Evolutionary conservation across 2,329 filamentous ascomycete genomes (phyloP).

Genomic region (Fusarium decemcellulare): DNA sequence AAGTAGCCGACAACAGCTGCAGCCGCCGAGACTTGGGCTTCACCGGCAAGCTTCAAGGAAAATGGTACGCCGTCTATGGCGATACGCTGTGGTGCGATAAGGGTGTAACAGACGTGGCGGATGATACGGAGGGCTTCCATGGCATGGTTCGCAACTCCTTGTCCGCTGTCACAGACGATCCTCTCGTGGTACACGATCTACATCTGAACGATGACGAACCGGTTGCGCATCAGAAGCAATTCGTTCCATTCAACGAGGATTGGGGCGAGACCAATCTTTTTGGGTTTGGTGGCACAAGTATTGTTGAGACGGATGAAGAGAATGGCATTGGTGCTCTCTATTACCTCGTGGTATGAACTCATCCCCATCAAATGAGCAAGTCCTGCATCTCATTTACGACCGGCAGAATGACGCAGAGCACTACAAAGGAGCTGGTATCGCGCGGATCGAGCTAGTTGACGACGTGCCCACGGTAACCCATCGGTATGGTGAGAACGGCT

Average conservation of each 20-base stretch:
- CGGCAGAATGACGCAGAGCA: slow-evolving; percentile 50
- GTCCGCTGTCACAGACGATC: slow-evolving; percentile 52
- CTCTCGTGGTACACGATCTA: slow-evolving; percentile 54
- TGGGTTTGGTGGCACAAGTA: slow-evolving; percentile 57
- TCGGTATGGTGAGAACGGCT: slow-evolving; percentile 44
- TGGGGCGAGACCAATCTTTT: slow-evolving; percentile 54
- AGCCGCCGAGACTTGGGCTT: slow-evolving; percentile 56
- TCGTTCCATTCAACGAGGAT: slow-evolving; percentile 52
- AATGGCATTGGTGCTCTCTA: slow-evolving; percentile 51
- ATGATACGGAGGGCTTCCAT: slow-evolving; percentile 53
- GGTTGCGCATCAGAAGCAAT: slow-evolving; percentile 51
- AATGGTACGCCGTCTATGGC: slow-evolving; percentile 56
- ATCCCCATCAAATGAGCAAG: background rate
- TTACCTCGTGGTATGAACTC: slow-evolving; percentile 51
- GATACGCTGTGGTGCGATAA: slow-evolving; percentile 52
- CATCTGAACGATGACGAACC: slow-evolving; percentile 51
- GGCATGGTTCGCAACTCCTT: slow-evolving; percentile 58
- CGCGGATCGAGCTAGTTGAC: slow-evolving; percentile 51
- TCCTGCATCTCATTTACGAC: too few relatives aligned
- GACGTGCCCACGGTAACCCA: slow-evolving; percentile 53
- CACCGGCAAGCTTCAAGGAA: slow-evolving; percentile 51
- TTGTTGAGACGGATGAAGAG: slow-evolving; percentile 52
- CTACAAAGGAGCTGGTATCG: slow-evolving; percentile 55
- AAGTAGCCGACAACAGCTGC: slow-evolving; percentile 55
- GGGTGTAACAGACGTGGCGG: slow-evolving; percentile 50